Evolutionary conservation across 1,139 yeast species (phyloP).

Genomic region (Candida labiduridarum): DNA sequence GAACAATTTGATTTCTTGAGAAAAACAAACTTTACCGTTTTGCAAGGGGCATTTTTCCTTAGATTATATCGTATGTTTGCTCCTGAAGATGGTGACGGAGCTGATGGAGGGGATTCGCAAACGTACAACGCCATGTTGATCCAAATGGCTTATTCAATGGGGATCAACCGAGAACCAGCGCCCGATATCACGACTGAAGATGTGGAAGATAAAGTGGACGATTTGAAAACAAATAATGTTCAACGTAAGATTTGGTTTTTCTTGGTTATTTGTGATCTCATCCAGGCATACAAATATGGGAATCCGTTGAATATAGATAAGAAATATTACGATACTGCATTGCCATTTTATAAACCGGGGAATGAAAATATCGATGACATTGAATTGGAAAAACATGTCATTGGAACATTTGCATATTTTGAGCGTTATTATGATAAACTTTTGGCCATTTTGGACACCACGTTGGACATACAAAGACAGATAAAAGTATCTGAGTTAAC

Average conservation of each 20-base stretch:
- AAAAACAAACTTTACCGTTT: constrained; percentile 49
- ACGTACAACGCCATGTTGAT: constrained; percentile 40
- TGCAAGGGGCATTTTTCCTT: constrained; percentile 48
- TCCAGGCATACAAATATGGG: constrained; percentile 34
- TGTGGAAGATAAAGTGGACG: constrained; percentile 19
- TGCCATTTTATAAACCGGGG: constrained; percentile 28
- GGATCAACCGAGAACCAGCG: constrained; percentile 48
- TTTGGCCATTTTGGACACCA: constrained; percentile 24
- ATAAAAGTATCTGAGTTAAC: constrained; percentile 26
- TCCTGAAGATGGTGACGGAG: constrained; percentile 56
- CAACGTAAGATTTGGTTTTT: constrained; percentile 60
- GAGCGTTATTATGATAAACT: constrained; percentile 25
- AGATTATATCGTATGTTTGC: constrained; percentile 44
- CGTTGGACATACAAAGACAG: constrained; percentile 24
- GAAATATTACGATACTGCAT: constrained; percentile 28
- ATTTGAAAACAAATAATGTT: constrained; percentile 34
- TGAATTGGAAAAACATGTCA: constrained; percentile 31
- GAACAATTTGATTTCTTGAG: constrained; percentile 52
- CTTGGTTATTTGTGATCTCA: constrained; percentile 31
- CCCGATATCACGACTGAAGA: constrained; percentile 6
- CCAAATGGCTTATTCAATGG: constrained; percentile 48
- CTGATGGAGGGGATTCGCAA: constrained; percentile 48
- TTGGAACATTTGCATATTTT: constrained; percentile 26
- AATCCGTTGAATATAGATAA: constrained; percentile 26
- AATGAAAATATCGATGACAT: constrained; percentile 34